Conservation (phyloP, 1,284 basidiomycete species). For the Leccinum solheimii region DNA sequence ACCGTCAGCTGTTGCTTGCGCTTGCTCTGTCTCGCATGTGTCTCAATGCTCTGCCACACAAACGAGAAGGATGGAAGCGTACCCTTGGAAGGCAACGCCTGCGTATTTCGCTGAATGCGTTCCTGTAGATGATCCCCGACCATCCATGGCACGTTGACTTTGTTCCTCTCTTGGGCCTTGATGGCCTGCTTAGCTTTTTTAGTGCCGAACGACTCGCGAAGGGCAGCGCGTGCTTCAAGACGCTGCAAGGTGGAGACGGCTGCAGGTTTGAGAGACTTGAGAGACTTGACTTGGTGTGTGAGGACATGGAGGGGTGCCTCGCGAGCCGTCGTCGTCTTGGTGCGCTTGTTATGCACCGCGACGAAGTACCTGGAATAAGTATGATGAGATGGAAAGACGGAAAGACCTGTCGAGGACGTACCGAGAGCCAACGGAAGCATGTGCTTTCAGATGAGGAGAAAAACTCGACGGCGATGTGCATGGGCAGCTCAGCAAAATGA, state of each 20-base stretch:
- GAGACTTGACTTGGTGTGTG: conserved; percentile 76
- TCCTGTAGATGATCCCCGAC: conserved; percentile 79
- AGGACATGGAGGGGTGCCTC: conserved; percentile 75
- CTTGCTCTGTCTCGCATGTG: conserved; percentile 51
- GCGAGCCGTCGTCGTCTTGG: conserved; percentile 66
- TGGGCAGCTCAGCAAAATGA: conserved; percentile 49
- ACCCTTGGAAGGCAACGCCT: conserved; percentile 68
- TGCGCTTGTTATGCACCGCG: conserved; percentile 71
- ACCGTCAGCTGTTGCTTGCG: conserved; percentile 59
- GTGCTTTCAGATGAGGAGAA: conserved; percentile 47
- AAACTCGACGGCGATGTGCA: conserved; percentile 64
- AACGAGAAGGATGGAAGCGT: conserved; percentile 21
- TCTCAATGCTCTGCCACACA: neutral
- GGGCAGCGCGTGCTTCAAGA: conserved; percentile 66
- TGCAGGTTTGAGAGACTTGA: conserved; percentile 66
- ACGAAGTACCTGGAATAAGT: conserved; percentile 55
- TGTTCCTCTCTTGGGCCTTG: conserved; percentile 81
- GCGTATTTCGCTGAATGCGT: conserved; percentile 72
- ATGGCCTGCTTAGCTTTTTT: conserved; percentile 89
- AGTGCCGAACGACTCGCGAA: conserved; percentile 91
- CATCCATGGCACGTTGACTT: conserved; percentile 85
- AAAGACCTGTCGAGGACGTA: conserved; percentile 37
- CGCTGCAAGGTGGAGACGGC: conserved; percentile 55
- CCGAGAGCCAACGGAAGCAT: conserved; percentile 61
- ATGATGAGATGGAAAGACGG: conserved; percentile 6